Evolutionary conservation across 306 rosid genomes (phyloP), one percentile per base, ranked within the genome.

Genomic region (Gleditsia sinensis): DNA sequence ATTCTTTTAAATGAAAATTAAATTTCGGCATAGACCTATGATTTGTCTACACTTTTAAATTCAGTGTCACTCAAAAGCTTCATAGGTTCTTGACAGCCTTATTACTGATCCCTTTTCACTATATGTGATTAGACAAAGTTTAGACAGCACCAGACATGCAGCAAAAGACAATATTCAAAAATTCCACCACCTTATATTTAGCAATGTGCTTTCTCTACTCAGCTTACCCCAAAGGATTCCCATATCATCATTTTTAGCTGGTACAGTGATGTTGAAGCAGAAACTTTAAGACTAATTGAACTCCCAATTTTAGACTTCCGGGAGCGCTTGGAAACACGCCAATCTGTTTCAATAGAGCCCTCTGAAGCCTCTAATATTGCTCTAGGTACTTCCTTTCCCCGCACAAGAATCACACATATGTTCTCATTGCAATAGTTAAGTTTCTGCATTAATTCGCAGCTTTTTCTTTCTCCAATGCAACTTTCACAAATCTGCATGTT

Each of bases 201-300:
- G 68, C 32, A n/a, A 37, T 42, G 13, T 49, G 20, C 46, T 55
- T 34, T 68, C 71, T 64, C 19, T 75, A 74, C 55, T 72, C 46
- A 59, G 70, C 85, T 62, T 91, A 94, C 98, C 91, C 98, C 98
- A 84, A 94, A 94, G 61, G 96, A 88, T 82, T 94, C 97, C 98
- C 98, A 94, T 85, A 94, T 90, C 97, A 94, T 94, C 98, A 94
- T 91, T 71, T 94, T 94, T 77, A 94, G 83, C 81, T 94, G 97
- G 89, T 91, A 91, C 49, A 94, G 37, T 4, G 98, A 62, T 33
- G 98, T 94, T 57, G 97, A 85, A 81, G 96, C 96, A 74, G 98
- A 94, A 70, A 91, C 98, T 81, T 87, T 89, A 3, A 94, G 82
- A 84, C 72, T 89, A 37, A 88, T 78, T 71, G 88, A 86, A 85